Evolutionary conservation across 2,329 filamentous ascomycete genomes (phyloP), one percentile per base, ranked within the genome.

Genomic region (Gyromitra esculenta): DNA sequence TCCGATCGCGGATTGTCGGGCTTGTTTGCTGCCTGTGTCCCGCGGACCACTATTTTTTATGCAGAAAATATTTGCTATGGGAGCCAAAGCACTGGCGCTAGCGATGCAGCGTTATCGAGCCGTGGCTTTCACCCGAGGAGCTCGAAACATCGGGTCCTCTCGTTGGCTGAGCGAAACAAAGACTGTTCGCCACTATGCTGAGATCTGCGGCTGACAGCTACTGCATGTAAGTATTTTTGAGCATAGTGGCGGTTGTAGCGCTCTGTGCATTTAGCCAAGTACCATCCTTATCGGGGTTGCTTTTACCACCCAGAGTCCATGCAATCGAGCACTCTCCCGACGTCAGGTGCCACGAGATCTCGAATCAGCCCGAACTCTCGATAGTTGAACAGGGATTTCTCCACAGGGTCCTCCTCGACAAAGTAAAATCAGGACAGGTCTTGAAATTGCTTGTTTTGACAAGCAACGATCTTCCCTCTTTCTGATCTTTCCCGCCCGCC

Each of bases 391-490:
- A 63, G 48, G 13, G 31, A 52, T 35, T 60, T 45, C 41, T 25
- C 21, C 41, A 18, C 66, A 60, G 52, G 52, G 52, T 69, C 21
- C 54, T 60, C 18, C 54, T 60, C 18, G 13, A 43, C 52, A 57
- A n/a, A 68, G 41, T 9, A 43, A 25, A 31, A n/a, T 21, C 66
- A 69, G 35, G 57, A 35, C 25, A 31, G 25, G 39, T 59, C 52
- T 35, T 37, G 39, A 48, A 59, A 15, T 50, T 64, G 41, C 62
- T 50, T 64, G 15, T 66, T 57, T 59, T 54, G 11, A 59, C 60
- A 18, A n/a, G 39, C 21, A 50, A 7, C 31, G 39, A 73, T 57
- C 69, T 57, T 65, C 50, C n/a, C 60, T 48, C 13, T 56, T 73
- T 66, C 52, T 39, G 25, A 18, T 11, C 2, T 50, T n/a, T 13